Percentiles rank a stretch among this genome's conserved stretches.
These are phyloP conservation scores for Trichophyton benhamiae DNA, from an alignment of 2,329 filamentous ascomycete genomes.

Conservation along the genomic window DNA sequence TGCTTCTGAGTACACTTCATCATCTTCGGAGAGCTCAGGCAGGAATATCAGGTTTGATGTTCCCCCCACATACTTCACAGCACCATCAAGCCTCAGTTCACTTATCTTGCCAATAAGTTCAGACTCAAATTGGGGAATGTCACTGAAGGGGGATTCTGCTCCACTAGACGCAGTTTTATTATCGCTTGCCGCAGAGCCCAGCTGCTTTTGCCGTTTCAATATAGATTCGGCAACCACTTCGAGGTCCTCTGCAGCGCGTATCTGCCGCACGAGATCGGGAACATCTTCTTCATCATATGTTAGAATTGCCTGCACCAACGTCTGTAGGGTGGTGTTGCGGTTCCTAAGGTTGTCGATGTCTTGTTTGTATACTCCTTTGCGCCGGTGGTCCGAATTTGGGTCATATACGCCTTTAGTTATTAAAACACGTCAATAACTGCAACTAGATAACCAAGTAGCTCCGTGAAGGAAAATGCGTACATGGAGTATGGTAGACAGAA, in stretches of 20 bases:
- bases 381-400: conserved; percentile 86
- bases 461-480: conserved; percentile 16
- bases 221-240: conserved; percentile 53
- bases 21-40: conserved; percentile 39
- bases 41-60: conserved; percentile 88
- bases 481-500: conserved; percentile 59
- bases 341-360: conserved; percentile 83
- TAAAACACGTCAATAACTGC: not conserved
- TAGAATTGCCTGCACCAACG: conserved; percentile 82
- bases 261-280: conserved; percentile 65
- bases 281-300: conserved; percentile 86
- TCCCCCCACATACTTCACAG: conserved; percentile 80
- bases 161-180: conserved; percentile 19
- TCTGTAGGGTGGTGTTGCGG: conserved; percentile 73
- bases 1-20: conserved; percentile 15
- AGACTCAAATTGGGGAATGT: conserved; percentile 48
- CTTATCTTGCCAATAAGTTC: conserved; percentile 89
- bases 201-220: conserved; percentile 40
- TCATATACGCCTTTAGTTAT: conserved; percentile 66
- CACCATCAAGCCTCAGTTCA: conserved; percentile 73
- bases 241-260: conserved; percentile 69
- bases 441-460: too few species aligned
- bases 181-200: conserved; percentile 25
- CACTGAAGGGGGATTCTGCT: conserved; percentile 29
- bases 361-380: conserved; percentile 94